Evolutionary conservation across 208 protist species (phyloP).

Genomic region (Tritrichomonas musculus): DNA sequence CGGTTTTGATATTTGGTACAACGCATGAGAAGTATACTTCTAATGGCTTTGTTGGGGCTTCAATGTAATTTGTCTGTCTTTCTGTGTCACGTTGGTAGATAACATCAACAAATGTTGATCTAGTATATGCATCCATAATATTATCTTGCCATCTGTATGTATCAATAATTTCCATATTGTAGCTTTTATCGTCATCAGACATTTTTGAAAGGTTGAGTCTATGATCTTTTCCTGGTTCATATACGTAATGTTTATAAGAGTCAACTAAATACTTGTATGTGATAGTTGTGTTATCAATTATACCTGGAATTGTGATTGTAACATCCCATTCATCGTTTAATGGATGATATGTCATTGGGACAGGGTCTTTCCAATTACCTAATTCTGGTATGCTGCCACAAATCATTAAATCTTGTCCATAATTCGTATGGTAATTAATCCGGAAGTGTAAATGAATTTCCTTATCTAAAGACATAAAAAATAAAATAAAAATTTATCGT

Average conservation of each 20-base stretch:
- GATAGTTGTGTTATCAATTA: not conserved
- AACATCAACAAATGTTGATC: not conserved
- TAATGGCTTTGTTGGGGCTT: not conserved
- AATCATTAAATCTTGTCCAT: not conserved
- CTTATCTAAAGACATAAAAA: no score
- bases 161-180: not conserved
- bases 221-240: not conserved
- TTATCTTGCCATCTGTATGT: not conserved
- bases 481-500: no score
- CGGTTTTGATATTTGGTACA: not conserved
- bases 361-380: not conserved
- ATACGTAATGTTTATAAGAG: no score
- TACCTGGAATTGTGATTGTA: not conserved
- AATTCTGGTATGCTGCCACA: not conserved
- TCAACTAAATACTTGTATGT: not conserved
- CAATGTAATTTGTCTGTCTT: not conserved
- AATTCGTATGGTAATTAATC: not conserved
- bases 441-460: not conserved
- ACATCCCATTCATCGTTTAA: not conserved
- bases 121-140: not conserved
- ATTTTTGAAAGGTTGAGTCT: not conserved
- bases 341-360: not conserved
- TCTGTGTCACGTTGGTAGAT: not conserved
- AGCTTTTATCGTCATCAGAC: not conserved
- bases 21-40: not conserved